Evolutionary conservation across 176 grass and related monocot species (phyloP), one percentile per base, ranked within the genome.

Genomic region (Phoenix roebelenii): DNA sequence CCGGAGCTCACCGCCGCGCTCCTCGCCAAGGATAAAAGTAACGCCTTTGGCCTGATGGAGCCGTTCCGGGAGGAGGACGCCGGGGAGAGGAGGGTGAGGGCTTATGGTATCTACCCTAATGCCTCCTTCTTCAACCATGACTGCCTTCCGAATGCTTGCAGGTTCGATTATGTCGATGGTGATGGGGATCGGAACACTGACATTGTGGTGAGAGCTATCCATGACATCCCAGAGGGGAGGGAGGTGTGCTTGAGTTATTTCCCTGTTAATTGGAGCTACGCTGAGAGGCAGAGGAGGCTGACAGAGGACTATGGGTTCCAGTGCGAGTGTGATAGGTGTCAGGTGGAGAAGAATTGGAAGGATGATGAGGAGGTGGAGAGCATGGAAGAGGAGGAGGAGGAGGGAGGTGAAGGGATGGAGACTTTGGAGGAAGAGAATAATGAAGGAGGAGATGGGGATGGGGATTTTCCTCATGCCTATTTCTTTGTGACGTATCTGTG

Each of bases 241-340:
- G 91, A 90, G 74, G 77, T 96, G 16, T 87, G 91, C 49, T 79
- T 84, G 49, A 96, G 91, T 62, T 96, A 96, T 55, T 86, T 96
- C 55, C 80, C 80, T 0, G 77, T 77, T 17, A 85, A 75, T 65
- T 84, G 83, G 83, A 66, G 54, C 25, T 82, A 82, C 3, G 49
- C 35, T 3, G 75, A 90, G 54, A 64, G 86, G 54, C 86, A 96
- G 56, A 66, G 51, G 50, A 87, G 75, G 68, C 51, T 96, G 59
- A 23, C 80, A 48, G 77, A 87, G 57, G 77, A 82, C 55, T 96
- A 96, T 58, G 83, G 83, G n/a, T 96, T 96, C 79, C 17, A 16
- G 28, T 96, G 91, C 3, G 78, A 85, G 60, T 96, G 91, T 16
- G 77, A 90, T n/a, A 82, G 86, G 28, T 96, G 91, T 35, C 72